Conservation (phyloP, 768 basidiomycete species). For the Collybiopsis confluens region DNA sequence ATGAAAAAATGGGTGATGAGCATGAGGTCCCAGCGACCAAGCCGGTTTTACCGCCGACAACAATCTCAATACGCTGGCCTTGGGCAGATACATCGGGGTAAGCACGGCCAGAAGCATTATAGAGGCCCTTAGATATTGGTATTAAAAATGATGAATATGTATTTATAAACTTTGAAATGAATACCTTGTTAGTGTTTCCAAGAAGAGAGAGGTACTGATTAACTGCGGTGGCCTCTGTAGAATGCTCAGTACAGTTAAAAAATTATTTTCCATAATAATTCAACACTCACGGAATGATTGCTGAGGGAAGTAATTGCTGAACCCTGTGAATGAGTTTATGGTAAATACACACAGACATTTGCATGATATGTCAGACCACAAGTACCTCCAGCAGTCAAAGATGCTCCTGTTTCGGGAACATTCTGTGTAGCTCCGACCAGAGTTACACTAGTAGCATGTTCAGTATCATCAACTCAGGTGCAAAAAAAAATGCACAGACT, state of each 20-base stretch:
- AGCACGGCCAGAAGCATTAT: conserved; percentile 32
- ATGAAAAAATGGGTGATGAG: conserved; percentile 44
- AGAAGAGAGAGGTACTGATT: conserved; percentile 22
- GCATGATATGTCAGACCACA: neutral
- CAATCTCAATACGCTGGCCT: conserved; percentile 17
- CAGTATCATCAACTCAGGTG: conserved; percentile 2
- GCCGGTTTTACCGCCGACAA: conserved; percentile 20
- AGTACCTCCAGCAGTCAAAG: conserved; percentile 23
- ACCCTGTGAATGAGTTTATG: conserved; percentile 1
- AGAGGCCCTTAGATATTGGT: conserved; percentile 37
- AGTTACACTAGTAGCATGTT: conserved; percentile 22
- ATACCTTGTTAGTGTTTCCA: conserved; percentile 27
- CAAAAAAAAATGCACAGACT: conserved; percentile 16
- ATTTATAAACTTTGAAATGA: neutral
- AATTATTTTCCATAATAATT: neutral
- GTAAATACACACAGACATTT: neutral
- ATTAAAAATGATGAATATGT: neutral
- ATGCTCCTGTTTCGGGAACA: conserved; percentile 19
- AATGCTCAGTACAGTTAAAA: neutral
- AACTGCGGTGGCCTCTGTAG: conserved; percentile 30
- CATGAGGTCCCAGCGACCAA: conserved; percentile 41
- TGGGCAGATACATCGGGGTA: conserved; percentile 21
- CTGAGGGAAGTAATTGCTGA: conserved; percentile 17
- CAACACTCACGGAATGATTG: conserved; percentile 30
- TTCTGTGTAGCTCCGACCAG: conserved; percentile 33